Evolutionary conservation across 129 eudicot species (phyloP).

Genomic region (Escallonia herrerae): DNA sequence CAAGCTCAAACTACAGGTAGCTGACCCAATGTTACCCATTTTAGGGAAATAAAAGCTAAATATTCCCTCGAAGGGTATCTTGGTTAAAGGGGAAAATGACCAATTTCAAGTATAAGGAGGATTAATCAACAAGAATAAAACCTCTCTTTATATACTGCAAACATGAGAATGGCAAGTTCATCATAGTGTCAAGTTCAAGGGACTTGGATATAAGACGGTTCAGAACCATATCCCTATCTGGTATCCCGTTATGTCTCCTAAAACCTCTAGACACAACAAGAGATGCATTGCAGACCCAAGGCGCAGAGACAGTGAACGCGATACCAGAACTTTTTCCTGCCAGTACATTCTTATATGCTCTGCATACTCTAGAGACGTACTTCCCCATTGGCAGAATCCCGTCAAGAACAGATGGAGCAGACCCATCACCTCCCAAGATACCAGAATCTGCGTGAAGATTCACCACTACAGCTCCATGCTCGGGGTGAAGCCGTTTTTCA

Average conservation of each 20-base stretch:
- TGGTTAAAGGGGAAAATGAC: background rate
- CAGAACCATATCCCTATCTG: constrained; percentile 32
- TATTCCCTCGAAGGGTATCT: background rate
- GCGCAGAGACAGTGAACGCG: constrained; percentile 54
- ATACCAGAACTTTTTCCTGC: constrained; percentile 42
- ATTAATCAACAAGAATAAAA: constrained; percentile 38
- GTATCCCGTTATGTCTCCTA: constrained; percentile 13
- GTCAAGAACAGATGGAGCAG: constrained; percentile 7
- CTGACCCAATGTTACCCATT: no score
- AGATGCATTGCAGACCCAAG: constrained; percentile 80
- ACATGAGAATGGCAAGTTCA: constrained; percentile 65
- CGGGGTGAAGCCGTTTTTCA: constrained; percentile 56
- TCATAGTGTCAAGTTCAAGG: constrained; percentile 41
- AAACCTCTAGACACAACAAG: constrained; percentile 76
- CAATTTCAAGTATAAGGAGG: background rate
- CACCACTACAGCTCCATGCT: constrained; percentile 88
- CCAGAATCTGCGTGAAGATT: constrained; percentile 77
- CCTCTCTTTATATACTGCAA: constrained; percentile 56
- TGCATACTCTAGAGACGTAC: constrained; percentile 52
- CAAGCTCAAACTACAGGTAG: no score
- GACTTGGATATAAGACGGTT: constrained; percentile 40
- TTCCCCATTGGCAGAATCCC: constrained; percentile 49
- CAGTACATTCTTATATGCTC: constrained; percentile 58
- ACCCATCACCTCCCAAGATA: constrained; percentile 16
- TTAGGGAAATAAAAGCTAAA: no score